Conservation (phyloP, 768 basidiomycete genomes). For the Phaffia tasmanica region DNA sequence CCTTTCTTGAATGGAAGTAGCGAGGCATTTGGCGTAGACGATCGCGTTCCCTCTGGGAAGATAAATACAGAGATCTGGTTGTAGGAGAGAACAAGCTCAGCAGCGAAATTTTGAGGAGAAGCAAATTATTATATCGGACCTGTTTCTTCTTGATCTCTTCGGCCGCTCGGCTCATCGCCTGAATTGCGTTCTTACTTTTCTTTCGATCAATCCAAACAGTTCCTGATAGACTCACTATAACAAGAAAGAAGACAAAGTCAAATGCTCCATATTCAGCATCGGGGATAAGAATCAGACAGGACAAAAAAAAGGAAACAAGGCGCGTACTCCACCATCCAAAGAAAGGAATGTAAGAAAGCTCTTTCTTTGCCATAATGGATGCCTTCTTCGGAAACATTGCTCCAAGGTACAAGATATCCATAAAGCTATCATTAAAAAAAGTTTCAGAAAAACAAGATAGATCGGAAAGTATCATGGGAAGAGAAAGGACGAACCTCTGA, state of each 20-base stretch:
- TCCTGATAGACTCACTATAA: conserved; percentile 61
- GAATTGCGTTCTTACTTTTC: conserved; percentile 59
- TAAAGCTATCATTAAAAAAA: conserved; percentile 40
- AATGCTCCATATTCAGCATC: background rate
- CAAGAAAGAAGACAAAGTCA: background rate
- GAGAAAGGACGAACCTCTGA: conserved; percentile 50
- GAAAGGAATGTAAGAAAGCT: conserved; percentile 66
- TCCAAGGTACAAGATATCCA: conserved; percentile 73
- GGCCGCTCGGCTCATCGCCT: conserved; percentile 64
- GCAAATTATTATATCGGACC: conserved; percentile 28
- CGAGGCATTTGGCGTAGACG: conserved; percentile 52
- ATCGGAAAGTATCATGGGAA: background rate
- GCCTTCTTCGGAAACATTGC: conserved; percentile 72
- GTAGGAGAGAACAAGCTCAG: background rate
- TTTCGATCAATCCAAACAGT: conserved; percentile 85
- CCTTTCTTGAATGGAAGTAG: conserved; percentile 93
- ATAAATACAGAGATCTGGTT: conserved; percentile 70
- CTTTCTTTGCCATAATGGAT: conserved; percentile 86
- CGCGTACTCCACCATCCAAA: conserved; percentile 64
- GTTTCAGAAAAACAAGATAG: background rate
- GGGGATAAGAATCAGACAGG: background rate
- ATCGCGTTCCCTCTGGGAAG: conserved; percentile 92
- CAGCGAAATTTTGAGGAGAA: background rate
- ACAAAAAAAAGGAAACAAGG: background rate
- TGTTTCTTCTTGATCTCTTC: conserved; percentile 56